These are phyloP conservation scores for Acrodontium crateriforme DNA, from an alignment of 2,329 filamentous ascomycete genomes.

Conservation along the genomic window DNA sequence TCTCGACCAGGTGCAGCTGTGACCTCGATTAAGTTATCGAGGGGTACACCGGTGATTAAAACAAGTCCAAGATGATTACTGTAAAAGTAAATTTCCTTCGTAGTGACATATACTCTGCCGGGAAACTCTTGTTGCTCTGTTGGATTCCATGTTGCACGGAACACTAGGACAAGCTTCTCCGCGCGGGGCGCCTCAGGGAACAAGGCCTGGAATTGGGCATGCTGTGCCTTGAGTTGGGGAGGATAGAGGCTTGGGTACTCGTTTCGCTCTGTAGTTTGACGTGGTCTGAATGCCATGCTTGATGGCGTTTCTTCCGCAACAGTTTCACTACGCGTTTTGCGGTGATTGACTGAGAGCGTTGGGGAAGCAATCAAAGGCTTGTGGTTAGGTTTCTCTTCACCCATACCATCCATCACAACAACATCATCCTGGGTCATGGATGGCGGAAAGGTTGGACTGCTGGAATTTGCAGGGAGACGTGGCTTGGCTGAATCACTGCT, in stretches of 20 bases:
- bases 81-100: constrained; percentile 86
- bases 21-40: constrained; percentile 72
- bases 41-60: constrained; percentile 61
- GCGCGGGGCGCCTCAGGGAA: constrained; percentile 67
- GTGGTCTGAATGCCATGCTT: constrained; percentile 1
- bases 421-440: constrained; percentile 10
- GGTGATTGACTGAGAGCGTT: constrained; percentile 7
- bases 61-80: constrained; percentile 88
- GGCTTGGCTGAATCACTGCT: not conserved
- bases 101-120: constrained; percentile 76
- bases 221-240: constrained; percentile 56
- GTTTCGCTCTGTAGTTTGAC: constrained; percentile 26
- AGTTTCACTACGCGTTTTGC: constrained; percentile 19
- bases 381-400: not conserved
- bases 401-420: constrained; percentile 5
- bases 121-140: constrained; percentile 65
- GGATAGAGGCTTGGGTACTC: constrained; percentile 67
- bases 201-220: constrained; percentile 82
- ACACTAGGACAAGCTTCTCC: constrained; percentile 81
- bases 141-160: constrained; percentile 78
- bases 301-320: constrained; percentile 3
- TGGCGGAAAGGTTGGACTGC: constrained; percentile 6
- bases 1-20: constrained; percentile 80
- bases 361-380: not conserved
- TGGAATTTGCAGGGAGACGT: constrained; percentile 1